phyloP scores from a whole-genome alignment of 441 rosid genomes.

The Rhodomyrtus psidioides region DNA sequence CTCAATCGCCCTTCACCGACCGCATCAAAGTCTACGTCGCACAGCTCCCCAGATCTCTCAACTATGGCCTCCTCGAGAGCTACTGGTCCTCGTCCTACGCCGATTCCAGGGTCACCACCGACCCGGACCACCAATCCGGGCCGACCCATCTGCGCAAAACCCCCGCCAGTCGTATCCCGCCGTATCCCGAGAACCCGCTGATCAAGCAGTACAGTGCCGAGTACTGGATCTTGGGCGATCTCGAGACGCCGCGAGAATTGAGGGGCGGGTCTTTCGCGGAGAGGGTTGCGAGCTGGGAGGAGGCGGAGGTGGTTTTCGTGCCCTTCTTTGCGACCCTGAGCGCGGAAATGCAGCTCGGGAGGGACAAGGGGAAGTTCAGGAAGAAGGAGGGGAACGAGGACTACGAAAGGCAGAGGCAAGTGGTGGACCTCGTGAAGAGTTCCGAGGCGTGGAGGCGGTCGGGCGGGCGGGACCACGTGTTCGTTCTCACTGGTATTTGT shows the following conservation, averaged over 20 bases:
- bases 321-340: slow-evolving; percentile 83
- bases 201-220: slow-evolving; percentile 93
- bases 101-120: slow-evolving; percentile 53
- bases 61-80: slow-evolving; percentile 55
- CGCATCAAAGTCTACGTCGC: slow-evolving; percentile 59
- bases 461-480: slow-evolving; percentile 82
- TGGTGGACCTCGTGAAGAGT: slow-evolving; percentile 41
- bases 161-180: slow-evolving; percentile 30
- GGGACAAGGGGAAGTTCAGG: slow-evolving; percentile 54
- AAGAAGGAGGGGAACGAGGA: slow-evolving; percentile 67
- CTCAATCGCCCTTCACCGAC: neutral
- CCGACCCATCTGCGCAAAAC: slow-evolving; percentile 5
- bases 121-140: slow-evolving; percentile 51
- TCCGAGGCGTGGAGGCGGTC: slow-evolving; percentile 73
- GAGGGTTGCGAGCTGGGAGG: slow-evolving; percentile 37
- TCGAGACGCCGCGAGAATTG: slow-evolving; percentile 41
- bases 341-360: slow-evolving; percentile 79
- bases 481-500: slow-evolving; percentile 65
- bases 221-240: slow-evolving; percentile 82
- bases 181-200: slow-evolving; percentile 70
- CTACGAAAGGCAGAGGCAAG: slow-evolving; percentile 64
- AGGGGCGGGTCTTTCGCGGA: slow-evolving; percentile 47
- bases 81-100: slow-evolving; percentile 51
- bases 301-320: slow-evolving; percentile 77
- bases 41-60: slow-evolving; percentile 69